A percentile compares a stretch with the other conserved stretches of the same genome.
These are phyloP conservation scores for Fusarium sp. DNA, from an alignment of 2,329 filamentous ascomycete species.

Conservation along the genomic window DNA sequence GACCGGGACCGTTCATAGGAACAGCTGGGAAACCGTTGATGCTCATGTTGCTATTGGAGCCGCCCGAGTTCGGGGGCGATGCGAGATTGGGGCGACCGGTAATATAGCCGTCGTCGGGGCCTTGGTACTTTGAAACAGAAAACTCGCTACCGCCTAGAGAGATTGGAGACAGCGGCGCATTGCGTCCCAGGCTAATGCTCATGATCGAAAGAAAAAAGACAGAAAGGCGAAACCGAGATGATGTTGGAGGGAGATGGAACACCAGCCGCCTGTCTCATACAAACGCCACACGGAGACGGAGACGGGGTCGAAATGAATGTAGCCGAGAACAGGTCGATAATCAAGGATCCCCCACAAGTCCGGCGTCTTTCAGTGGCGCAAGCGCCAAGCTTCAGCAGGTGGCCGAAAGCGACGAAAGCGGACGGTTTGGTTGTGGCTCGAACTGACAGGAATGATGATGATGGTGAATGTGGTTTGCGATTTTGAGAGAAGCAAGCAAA, in stretches of 20 bases:
- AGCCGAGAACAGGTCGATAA: slow-evolving; percentile 15
- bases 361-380: slow-evolving; percentile 45
- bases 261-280: slow-evolving; percentile 49
- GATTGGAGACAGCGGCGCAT: slow-evolving; percentile 83
- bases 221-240: slow-evolving; percentile 40
- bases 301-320: slow-evolving; percentile 44
- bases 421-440: slow-evolving; percentile 23
- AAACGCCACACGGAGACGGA: slow-evolving; percentile 43
- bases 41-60: slow-evolving; percentile 66
- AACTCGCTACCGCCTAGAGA: slow-evolving; percentile 88
- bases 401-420: slow-evolving; percentile 38
- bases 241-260: slow-evolving; percentile 46
- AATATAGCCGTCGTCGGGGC: slow-evolving; percentile 64
- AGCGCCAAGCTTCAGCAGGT: slow-evolving; percentile 44
- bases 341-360: slow-evolving; percentile 48
- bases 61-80: slow-evolving; percentile 78
- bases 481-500: slow-evolving; percentile 1
- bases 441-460: slow-evolving; percentile 23
- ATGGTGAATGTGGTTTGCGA: slow-evolving; percentile 1
- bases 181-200: slow-evolving; percentile 70
- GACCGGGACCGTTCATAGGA: slow-evolving; percentile 54
- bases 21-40: slow-evolving; percentile 69
- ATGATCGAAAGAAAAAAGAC: slow-evolving; percentile 60
- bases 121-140: slow-evolving; percentile 77
- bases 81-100: slow-evolving; percentile 70